Evolutionary conservation across 2,329 filamentous ascomycete species (phyloP).

Genomic region (Neurospora sp.): DNA sequence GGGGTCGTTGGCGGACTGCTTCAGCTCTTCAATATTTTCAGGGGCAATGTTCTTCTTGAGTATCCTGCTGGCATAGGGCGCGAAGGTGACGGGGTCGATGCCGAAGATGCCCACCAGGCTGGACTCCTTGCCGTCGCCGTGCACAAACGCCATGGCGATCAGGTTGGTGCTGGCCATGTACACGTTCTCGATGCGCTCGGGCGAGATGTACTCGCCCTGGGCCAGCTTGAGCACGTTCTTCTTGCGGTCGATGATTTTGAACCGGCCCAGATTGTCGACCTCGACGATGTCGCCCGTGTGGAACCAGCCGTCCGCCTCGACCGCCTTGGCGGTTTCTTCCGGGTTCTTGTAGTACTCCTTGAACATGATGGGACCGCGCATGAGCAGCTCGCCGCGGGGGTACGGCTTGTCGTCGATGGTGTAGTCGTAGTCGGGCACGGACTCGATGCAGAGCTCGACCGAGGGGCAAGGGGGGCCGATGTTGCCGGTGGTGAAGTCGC

Average conservation of each 20-base stretch:
- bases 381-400: conserved; percentile 79
- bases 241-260: conserved; percentile 89
- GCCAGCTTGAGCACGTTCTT: conserved; percentile 99
- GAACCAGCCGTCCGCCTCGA: conserved; percentile 93
- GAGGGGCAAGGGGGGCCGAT: conserved; percentile 63
- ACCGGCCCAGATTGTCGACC: conserved; percentile 74
- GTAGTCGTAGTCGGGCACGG: conserved; percentile 93
- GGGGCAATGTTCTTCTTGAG: conserved; percentile 55
- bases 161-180: conserved; percentile 74
- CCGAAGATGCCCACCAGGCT: conserved; percentile 81
- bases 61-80: conserved; percentile 67
- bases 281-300: conserved; percentile 86
- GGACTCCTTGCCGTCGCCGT: conserved; percentile 78
- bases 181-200: conserved; percentile 93
- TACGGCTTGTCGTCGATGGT: conserved; percentile 75
- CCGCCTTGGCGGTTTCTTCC: conserved; percentile 72
- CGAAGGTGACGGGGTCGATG: conserved; percentile 75
- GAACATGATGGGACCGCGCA: conserved; percentile 75
- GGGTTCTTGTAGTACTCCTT: conserved; percentile 81
- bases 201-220: conserved; percentile 96
- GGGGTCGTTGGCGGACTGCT: conserved; percentile 55
- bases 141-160: conserved; percentile 74
- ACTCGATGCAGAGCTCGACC: conserved; percentile 69
- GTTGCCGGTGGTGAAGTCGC: conserved; percentile 69
- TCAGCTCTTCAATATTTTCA: conserved; percentile 57